A percentile compares a stretch with the other conserved stretches of the same genome.
Evolutionary conservation across 2,329 filamentous ascomycete genomes (phyloP).

Genomic region (Ophiocordyceps polyrhachis-furcata): DNA sequence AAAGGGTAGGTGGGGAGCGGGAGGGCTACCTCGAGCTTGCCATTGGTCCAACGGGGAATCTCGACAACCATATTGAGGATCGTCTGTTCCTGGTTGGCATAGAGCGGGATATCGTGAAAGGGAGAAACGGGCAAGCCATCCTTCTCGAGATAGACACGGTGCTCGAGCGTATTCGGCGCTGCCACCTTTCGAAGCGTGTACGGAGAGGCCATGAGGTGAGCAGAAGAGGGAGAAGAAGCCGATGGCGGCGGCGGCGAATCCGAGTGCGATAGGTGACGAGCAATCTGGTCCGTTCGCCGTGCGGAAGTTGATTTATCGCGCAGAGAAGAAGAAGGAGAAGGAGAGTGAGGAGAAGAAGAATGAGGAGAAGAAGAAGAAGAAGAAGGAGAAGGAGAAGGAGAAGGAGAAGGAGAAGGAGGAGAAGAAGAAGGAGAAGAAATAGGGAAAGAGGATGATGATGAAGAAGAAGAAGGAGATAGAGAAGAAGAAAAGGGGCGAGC

Average conservation of each 20-base stretch:
- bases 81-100: conserved; percentile 88
- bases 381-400: conserved; percentile 1
- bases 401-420: conserved; percentile 1
- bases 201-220: conserved; percentile 33
- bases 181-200: conserved; percentile 78
- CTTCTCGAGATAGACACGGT: conserved; percentile 95
- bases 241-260: conserved; percentile 1
- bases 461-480: conserved; percentile 3
- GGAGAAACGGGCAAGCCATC: conserved; percentile 86
- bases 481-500: conserved; percentile 5
- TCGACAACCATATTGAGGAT: conserved; percentile 99
- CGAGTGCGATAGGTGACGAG: conserved; percentile 28
- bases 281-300: conserved; percentile 30
- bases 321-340: conserved; percentile 2
- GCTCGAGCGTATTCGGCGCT: conserved; percentile 82
- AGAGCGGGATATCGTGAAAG: conserved; percentile 97
- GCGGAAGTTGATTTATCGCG: conserved; percentile 24
- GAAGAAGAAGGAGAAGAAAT: background rate
- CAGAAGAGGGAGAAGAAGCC: background rate
- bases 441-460: too few species aligned
- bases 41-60: conserved; percentile 99
- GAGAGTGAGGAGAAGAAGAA: conserved; percentile 9
- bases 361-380: background rate
- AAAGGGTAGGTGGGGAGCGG: background rate
- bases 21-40: conserved; percentile 78